phyloP scores from a whole-genome alignment of 116 monocot genomes.

The Cymodocea nodosa region DNA sequence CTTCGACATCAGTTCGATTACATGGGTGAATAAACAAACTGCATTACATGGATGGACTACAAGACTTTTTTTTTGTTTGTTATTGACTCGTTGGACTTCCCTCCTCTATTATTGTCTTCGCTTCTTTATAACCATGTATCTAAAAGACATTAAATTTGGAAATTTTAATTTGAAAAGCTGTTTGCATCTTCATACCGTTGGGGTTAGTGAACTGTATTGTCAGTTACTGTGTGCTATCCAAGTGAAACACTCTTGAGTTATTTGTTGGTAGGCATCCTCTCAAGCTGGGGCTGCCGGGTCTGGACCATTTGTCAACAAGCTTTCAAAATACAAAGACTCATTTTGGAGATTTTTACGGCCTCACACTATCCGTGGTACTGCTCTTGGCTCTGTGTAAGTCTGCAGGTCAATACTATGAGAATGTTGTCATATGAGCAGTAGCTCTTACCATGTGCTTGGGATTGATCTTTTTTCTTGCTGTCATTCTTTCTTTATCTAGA shows the following conservation, averaged over 20 bases:
- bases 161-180: no score
- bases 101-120: no score
- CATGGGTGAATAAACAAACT: no score
- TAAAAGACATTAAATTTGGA: no score
- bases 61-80: no score
- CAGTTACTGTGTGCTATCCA: background rate
- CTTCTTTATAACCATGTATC: no score
- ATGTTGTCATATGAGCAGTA: background rate
- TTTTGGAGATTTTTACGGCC: constrained; percentile 95
- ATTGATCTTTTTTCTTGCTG: background rate
- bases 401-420: background rate
- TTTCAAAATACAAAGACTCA: constrained; percentile 43
- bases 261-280: constrained; percentile 36
- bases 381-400: constrained; percentile 72
- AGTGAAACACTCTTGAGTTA: background rate
- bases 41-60: no score
- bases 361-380: constrained; percentile 93
- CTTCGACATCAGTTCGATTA: no score
- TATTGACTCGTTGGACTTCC: no score
- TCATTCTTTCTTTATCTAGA: constrained; percentile 29
- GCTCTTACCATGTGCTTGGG: background rate
- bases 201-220: no score
- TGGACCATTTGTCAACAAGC: constrained; percentile 26
- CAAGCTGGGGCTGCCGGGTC: constrained; percentile 47
- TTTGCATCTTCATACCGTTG: no score